Percentiles rank a stretch among this genome's conserved stretches.
These are phyloP conservation scores for Penicillium brasilianum DNA, from an alignment of 2,329 filamentous ascomycete genomes.

Conservation along the genomic window DNA sequence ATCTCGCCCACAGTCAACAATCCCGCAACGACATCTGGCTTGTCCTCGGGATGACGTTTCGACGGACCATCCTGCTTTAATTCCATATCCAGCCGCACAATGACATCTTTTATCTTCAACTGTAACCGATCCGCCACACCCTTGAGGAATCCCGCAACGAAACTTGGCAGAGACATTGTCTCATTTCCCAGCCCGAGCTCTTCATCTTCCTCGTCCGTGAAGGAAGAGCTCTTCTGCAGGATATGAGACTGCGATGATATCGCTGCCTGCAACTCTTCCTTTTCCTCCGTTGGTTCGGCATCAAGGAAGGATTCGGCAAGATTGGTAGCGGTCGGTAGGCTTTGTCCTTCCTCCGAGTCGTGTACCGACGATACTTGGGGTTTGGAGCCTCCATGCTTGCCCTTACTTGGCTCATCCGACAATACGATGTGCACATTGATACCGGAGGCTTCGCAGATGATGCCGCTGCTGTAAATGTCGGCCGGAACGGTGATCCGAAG, in stretches of 20 bases:
- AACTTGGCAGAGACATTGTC: conserved; percentile 61
- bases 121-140: conserved; percentile 63
- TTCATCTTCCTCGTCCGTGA: conserved; percentile 57
- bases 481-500: conserved; percentile 84
- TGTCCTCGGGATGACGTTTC: conserved; percentile 42
- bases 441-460: conserved; percentile 80
- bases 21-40: conserved; percentile 44
- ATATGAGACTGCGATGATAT: conserved; percentile 57
- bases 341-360: conserved; percentile 34
- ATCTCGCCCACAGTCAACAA: conserved; percentile 44
- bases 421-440: conserved; percentile 72
- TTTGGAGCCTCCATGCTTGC: conserved; percentile 36
- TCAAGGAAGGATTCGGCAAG: conserved; percentile 66
- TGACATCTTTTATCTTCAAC: conserved; percentile 58
- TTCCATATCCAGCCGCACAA: conserved; percentile 58
- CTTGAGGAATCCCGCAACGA: conserved; percentile 64
- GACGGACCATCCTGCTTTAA: conserved; percentile 45
- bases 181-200: conserved; percentile 59
- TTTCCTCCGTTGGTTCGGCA: conserved; percentile 62
- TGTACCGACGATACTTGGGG: conserved; percentile 25
- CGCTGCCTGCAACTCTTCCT: conserved; percentile 62
- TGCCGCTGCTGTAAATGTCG: conserved; percentile 84
- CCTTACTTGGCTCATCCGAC: conserved; percentile 44
- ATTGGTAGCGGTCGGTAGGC: conserved; percentile 62
- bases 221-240: conserved; percentile 54